Conservation (phyloP, 176 grass and related monocot species). For the Raddia guianensis region DNA sequence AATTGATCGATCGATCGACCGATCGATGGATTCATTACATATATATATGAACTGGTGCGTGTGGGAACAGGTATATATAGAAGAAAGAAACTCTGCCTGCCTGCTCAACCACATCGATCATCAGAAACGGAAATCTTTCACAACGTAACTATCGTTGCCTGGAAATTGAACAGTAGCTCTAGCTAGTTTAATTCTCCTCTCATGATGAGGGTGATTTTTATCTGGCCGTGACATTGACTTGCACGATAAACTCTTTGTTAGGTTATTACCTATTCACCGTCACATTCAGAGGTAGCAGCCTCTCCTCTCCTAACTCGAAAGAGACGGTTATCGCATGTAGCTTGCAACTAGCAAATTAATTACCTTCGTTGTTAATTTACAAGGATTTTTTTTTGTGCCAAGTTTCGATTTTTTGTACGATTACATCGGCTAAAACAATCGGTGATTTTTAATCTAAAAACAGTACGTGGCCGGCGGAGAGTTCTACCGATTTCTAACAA, state of each 20-base stretch:
- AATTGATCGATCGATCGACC: background rate
- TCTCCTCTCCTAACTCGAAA: constrained; percentile 7
- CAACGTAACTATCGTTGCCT: background rate
- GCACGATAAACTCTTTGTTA: background rate
- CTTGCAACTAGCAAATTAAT: background rate
- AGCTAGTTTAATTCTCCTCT: too few relatives aligned
- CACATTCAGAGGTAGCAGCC: background rate
- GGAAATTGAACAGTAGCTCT: background rate
- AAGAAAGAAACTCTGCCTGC: background rate
- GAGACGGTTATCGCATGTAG: background rate
- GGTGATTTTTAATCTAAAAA: too few relatives aligned
- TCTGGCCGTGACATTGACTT: background rate
- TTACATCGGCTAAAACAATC: too few relatives aligned
- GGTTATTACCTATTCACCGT: background rate
- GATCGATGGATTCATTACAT: too few relatives aligned
- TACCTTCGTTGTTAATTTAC: too few relatives aligned
- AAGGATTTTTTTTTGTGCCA: too few relatives aligned
- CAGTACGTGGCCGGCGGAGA: too few relatives aligned
- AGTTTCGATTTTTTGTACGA: too few relatives aligned
- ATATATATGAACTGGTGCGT: too few relatives aligned
- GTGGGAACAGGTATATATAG: background rate
- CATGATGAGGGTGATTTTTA: background rate
- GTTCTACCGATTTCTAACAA: too few relatives aligned
- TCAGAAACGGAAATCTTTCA: background rate
- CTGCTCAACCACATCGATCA: background rate